These are phyloP conservation scores for Asterophora lycoperdoides DNA, from an alignment of 768 basidiomycete species.

Conservation along the genomic window DNA sequence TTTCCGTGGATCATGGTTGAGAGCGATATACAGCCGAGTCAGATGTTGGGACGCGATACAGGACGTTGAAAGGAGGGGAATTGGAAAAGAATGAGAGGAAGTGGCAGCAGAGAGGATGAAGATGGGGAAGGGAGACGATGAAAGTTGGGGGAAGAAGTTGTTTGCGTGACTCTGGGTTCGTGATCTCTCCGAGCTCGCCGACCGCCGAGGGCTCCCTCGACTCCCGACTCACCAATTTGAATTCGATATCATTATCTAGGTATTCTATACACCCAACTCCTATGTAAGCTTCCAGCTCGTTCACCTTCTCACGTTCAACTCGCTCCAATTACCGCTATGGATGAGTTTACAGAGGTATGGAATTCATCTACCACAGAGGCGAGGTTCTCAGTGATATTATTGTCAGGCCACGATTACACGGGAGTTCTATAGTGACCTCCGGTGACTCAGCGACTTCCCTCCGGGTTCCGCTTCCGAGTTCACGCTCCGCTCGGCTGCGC, in stretches of 20 bases:
- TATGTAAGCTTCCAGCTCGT: no score
- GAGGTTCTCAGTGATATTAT: not conserved
- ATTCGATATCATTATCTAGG: no score
- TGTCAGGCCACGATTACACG: not conserved
- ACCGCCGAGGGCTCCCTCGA: no score
- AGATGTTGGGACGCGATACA: slow-evolving; percentile 5
- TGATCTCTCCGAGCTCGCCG: no score
- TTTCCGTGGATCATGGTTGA: slow-evolving; percentile 14
- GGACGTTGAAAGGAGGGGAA: slow-evolving; percentile 12
- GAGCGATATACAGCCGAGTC: not conserved
- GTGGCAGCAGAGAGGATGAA: not conserved
- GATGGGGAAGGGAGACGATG: not conserved
- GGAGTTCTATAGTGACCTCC: no score
- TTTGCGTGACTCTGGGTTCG: no score
- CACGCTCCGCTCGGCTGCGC: no score
- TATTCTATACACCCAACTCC: no score
- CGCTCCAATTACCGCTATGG: not conserved
- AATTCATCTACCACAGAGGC: not conserved
- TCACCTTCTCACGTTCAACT: no score
- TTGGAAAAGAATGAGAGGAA: slow-evolving; percentile 12
- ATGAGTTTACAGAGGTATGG: not conserved
- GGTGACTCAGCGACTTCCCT: no score
- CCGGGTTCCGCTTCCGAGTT: no score
- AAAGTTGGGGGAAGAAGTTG: not conserved
- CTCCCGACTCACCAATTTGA: no score